phyloP scores from a whole-genome alignment of 2,329 filamentous ascomycete genomes.

The Paecilomyces niveus region DNA sequence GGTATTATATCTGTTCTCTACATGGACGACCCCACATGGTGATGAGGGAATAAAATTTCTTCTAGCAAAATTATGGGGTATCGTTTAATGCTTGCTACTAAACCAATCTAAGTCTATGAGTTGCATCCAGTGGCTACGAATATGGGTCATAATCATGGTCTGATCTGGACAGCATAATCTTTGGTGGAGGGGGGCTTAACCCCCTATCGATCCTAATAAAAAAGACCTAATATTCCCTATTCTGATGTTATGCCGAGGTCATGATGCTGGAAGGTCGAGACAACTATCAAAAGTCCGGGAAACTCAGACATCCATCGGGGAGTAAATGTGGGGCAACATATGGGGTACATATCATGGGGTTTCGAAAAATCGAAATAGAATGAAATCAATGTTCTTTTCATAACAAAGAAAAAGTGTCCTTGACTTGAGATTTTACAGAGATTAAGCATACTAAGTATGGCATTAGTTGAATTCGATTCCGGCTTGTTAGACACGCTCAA shows the following conservation, averaged over 20 bases:
- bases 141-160: no score
- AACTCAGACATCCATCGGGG: not conserved
- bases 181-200: not conserved
- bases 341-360: no score
- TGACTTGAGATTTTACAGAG: no score
- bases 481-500: conserved; percentile 10
- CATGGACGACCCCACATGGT: not conserved
- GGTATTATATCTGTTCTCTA: not conserved
- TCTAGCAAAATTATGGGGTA: no score
- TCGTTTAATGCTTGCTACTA: no score
- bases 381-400: not conserved
- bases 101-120: no score
- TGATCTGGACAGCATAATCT: no score
- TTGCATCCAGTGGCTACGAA: not conserved
- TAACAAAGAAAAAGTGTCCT: not conserved
- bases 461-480: conserved; percentile 9
- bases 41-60: no score
- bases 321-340: not conserved
- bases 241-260: not conserved
- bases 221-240: not conserved
- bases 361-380: no score
- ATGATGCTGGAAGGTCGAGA: not conserved
- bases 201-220: not conserved
- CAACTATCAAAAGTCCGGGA: not conserved
- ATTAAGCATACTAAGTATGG: conserved; percentile 9